These are phyloP conservation scores for Melampsora abietis-canadensis DNA, from an alignment of 1,284 basidiomycete genomes.

Conservation along the genomic window DNA sequence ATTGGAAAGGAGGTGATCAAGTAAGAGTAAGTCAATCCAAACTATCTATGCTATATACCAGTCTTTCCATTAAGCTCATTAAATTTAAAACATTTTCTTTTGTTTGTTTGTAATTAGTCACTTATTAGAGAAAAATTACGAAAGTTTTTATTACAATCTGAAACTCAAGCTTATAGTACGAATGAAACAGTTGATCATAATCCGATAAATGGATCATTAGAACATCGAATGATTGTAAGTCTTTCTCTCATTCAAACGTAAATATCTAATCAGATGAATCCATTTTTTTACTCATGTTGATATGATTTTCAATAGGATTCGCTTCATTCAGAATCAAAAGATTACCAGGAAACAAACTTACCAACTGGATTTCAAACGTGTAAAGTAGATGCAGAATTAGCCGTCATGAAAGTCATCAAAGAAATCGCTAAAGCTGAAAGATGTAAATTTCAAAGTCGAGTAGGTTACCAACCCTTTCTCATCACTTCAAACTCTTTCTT, in stretches of 20 bases:
- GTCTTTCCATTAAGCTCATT: no score
- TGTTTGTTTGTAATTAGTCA: no score
- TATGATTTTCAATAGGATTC: background rate
- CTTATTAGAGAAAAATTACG: no score
- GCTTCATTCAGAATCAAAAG: background rate
- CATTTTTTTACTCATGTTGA: no score
- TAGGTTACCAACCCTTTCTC: background rate
- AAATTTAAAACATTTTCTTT: no score
- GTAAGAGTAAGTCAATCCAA: no score
- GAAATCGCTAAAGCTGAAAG: background rate
- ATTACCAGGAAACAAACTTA: background rate
- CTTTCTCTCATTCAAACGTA: no score
- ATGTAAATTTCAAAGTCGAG: conserved; percentile 1
- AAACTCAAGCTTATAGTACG: conserved; percentile 2
- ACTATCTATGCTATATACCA: no score
- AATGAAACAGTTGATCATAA: conserved; percentile 3
- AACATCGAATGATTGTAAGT: background rate
- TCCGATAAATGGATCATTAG: background rate
- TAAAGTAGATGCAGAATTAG: background rate
- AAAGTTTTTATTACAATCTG: background rate
- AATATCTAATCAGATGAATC: no score
- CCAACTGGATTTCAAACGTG: background rate
- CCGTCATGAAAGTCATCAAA: conserved; percentile 2
- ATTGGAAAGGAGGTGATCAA: no score
- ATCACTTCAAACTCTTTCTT: no score